Conservation (phyloP, 805 yeast species). For the Hanseniaspora taiwanica region DNA sequence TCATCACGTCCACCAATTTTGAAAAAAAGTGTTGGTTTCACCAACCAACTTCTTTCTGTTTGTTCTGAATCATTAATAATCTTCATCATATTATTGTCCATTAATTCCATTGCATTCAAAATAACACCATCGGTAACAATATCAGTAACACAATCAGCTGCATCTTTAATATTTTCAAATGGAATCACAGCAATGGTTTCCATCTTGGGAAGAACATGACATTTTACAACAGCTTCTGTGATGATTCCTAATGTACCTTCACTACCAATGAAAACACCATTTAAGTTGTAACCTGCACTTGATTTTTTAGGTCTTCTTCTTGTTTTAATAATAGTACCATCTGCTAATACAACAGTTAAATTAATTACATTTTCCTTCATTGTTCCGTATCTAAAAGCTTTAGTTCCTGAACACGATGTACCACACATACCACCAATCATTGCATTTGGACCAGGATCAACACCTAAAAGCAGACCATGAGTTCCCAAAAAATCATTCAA, state of each 20-base stretch:
- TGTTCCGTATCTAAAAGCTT: constrained; percentile 68
- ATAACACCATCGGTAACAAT: constrained; percentile 49
- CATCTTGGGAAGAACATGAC: constrained; percentile 48
- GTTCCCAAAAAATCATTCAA: constrained; percentile 38
- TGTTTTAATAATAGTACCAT: constrained; percentile 67
- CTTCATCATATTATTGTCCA: constrained; percentile 62
- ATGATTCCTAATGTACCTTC: constrained; percentile 74
- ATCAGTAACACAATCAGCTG: constrained; percentile 54
- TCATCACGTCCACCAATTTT: constrained; percentile 45
- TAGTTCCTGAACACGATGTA: constrained; percentile 70
- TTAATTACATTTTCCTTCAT: constrained; percentile 61
- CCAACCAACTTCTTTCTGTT: constrained; percentile 39
- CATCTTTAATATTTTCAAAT: constrained; percentile 55
- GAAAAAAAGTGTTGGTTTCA: constrained; percentile 48
- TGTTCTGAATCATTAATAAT: constrained; percentile 47
- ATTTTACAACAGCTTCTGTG: constrained; percentile 61
- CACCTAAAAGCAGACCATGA: constrained; percentile 50
- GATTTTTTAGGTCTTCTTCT: constrained; percentile 64
- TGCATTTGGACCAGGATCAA: constrained; percentile 75
- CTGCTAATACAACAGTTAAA: constrained; percentile 65
- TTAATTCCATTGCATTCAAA: constrained; percentile 61
- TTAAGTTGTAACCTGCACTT: constrained; percentile 68
- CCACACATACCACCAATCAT: constrained; percentile 69
- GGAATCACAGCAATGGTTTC: constrained; percentile 60
- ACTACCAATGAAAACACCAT: constrained; percentile 60